A percentile compares a stretch with the other conserved stretches of the same genome.
phyloP scores from a whole-genome alignment of 106 monocot genomes.

The Alisma plantagoaquatica region DNA sequence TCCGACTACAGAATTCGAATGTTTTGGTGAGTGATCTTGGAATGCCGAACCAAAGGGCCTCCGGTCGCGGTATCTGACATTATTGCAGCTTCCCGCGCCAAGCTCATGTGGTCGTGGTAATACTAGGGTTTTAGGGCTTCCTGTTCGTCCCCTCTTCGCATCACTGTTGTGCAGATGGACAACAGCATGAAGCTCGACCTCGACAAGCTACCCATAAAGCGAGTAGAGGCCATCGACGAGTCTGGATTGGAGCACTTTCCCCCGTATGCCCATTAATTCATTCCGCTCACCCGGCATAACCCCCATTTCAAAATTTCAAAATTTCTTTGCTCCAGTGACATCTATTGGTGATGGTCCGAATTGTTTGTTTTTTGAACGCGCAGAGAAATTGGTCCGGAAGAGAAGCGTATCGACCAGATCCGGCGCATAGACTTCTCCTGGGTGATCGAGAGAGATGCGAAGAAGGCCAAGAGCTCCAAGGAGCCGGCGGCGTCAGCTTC shows the following conservation, averaged over 20 bases:
- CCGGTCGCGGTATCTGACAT: too few species aligned
- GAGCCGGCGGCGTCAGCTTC: slow-evolving; percentile 6
- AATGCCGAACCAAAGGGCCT: too few species aligned
- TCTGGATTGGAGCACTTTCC: slow-evolving; percentile 76
- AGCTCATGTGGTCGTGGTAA: background rate
- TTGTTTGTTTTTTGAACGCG: background rate
- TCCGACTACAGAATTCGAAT: too few species aligned
- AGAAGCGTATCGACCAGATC: slow-evolving; percentile 65
- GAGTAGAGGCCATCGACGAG: slow-evolving; percentile 81
- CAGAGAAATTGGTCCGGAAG: slow-evolving; percentile 73
- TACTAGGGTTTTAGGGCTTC: background rate
- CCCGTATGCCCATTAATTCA: slow-evolving; percentile 21
- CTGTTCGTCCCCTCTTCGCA: background rate
- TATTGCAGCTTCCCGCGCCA: too few species aligned
- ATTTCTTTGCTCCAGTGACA: too few species aligned
- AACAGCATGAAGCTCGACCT: slow-evolving; percentile 44
- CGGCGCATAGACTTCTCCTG: slow-evolving; percentile 81
- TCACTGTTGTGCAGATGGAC: slow-evolving; percentile 1
- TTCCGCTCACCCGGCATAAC: background rate
- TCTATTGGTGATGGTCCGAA: background rate
- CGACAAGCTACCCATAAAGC: slow-evolving; percentile 96
- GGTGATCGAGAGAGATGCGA: slow-evolving; percentile 55
- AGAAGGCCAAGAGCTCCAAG: slow-evolving; percentile 42
- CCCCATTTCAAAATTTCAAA: too few species aligned
- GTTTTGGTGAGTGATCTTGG: too few species aligned